Base-by-base conservation (phyloP, 768 basidiomycete genomes). In the Xerocomellus intermedius region DNA sequence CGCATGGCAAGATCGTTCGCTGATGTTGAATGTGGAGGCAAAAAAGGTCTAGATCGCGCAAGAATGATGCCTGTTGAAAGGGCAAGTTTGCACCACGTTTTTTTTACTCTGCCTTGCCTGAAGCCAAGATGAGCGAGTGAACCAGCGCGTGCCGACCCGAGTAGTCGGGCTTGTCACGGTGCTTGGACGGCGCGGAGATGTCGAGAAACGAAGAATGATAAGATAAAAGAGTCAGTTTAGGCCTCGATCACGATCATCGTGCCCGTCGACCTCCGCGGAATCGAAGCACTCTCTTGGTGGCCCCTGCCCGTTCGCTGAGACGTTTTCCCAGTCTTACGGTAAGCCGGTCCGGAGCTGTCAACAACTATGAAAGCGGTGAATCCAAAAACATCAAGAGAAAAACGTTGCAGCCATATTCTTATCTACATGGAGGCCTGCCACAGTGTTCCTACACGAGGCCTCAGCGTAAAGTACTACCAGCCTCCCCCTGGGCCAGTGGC, bases 251-350 rank as follows among this genome's bases (percentile, higher is more conserved):
- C 14, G 33, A 32, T 22, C n/a, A n/a, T n/a, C n/a, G 26, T 36
- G 19, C 52, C 43, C 14, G 21, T 46, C 41, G 43, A 46, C 53
- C 51, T 64, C 66, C 66, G 67, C 67, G 67, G 67, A 58, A 56
- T 58, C 52, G 22, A 54, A 51, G 36, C 48, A 44, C 13, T 5
- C 24, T 17, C 52, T 30, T 22, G 30, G 38, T 47, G 53, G 45
- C 53, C 12, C 19, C n/a, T 35, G 21, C 21, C 24, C 46, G 42
- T 56, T 42, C 44, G 35, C 41, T 50, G 26, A 50, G 13, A 48
- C 33, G 21, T 28, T 42, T 59, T 56, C 33, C 54, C 44, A 42
- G 55, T 44, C 22, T 48, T 51, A 52, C 44, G 50, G 33, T 41
- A 51, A 32, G 36, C 43, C 46, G 37, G 37, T n/a, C 37, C 37